Base-by-base conservation (phyloP, 78 protist genomes). In the Emiliania huxleyi region DNA sequence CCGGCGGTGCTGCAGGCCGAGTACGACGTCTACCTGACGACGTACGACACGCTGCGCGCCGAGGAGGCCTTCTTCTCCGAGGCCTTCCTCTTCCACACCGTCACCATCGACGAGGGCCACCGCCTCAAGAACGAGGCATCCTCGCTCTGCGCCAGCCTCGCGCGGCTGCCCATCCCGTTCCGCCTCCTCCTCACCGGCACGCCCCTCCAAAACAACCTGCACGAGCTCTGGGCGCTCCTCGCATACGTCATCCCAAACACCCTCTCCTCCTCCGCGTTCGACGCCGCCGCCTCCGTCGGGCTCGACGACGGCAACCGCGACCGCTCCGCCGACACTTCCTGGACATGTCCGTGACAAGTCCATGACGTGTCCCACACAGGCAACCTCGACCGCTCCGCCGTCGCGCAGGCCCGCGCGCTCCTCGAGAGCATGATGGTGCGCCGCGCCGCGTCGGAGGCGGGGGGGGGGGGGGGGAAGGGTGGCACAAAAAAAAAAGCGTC, bases 391-490 rank as follows among this genome's bases (percentile, higher is more conserved):
- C n/a, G n/a, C n/a, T n/a, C n/a, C n/a, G n/a, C n/a, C 52, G 15
- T 25, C 42, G 44, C 49, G n/a, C 43, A 18, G 69, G 92, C 91
- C 22, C 90, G 88, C 71, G 21, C 8, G 43, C 77, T 69, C 12
- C 77, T 69, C 42, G 77, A 69, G 77, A 23, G 42, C 42, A 8
- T 69, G 8, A 69, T 69, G 77, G 3, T 69, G 77, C 26, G 77
- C 26, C 77, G 77, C 26, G 48, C 96, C 94, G 97, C 97, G 94
- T 95, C 94, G 91, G 98, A 98, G 42, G 99, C 97, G 38, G 97
- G 93, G 77, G 94, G 90, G 12, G n/a, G n/a, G n/a, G n/a, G n/a
- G n/a, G n/a, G n/a, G n/a, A n/a, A n/a, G n/a, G n/a, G n/a, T n/a
- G n/a, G n/a, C n/a, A n/a, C n/a, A n/a, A n/a, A n/a, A n/a, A n/a